phyloP scores from a whole-genome alignment of 768 basidiomycete species.

The Paxillus ammoniavirescens region DNA sequence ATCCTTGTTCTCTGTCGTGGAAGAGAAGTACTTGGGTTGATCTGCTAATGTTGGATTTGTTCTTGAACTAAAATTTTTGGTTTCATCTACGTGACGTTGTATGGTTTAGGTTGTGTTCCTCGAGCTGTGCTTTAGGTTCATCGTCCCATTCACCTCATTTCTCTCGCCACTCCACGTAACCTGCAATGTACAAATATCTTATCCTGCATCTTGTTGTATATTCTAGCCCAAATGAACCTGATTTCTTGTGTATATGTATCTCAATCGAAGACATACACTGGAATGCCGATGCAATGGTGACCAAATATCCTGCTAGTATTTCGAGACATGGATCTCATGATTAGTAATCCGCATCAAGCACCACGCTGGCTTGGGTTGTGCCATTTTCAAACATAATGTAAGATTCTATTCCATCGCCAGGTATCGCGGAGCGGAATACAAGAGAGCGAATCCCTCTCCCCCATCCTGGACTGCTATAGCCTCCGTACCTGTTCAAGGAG shows the following conservation, averaged over 20 bases:
- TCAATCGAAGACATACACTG: too few species aligned
- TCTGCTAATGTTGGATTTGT: background rate
- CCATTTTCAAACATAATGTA: constrained; percentile 68
- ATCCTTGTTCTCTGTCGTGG: background rate
- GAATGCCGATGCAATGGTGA: background rate
- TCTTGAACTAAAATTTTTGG: background rate
- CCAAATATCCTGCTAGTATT: background rate
- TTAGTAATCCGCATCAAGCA: constrained; percentile 42
- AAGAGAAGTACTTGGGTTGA: background rate
- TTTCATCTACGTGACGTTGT: background rate
- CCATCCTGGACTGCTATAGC: constrained; percentile 51
- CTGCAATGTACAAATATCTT: background rate
- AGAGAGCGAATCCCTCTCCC: constrained; percentile 66
- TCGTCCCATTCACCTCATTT: background rate
- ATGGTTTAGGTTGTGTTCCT: background rate
- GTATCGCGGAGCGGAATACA: constrained; percentile 50
- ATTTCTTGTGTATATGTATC: background rate
- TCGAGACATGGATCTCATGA: background rate
- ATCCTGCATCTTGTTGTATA: background rate
- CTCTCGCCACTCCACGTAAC: background rate
- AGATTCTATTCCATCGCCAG: constrained; percentile 48
- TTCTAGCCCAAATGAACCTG: background rate
- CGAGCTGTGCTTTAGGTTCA: background rate
- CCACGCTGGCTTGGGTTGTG: constrained; percentile 52
- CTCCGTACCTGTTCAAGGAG: constrained; percentile 55